phyloP scores from a whole-genome alignment of 139 green algal species.

The Chlamydomonas sp. region DNA sequence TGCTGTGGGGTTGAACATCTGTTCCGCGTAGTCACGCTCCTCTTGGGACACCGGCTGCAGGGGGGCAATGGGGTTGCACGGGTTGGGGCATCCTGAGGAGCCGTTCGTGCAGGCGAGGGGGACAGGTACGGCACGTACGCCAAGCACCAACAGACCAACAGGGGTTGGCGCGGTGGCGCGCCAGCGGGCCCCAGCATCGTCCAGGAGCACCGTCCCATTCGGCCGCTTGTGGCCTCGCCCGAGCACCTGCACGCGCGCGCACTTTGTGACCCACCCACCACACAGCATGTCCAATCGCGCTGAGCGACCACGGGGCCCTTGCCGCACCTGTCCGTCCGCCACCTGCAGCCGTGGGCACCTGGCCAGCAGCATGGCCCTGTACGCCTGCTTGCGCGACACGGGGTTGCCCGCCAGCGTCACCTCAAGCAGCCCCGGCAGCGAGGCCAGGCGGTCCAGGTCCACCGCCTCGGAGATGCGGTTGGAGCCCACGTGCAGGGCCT shows the following conservation, averaged over 20 bases:
- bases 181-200: not conserved
- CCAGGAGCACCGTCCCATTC: not conserved
- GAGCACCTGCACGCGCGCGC: not conserved
- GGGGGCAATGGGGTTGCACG: not conserved
- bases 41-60: constrained; percentile 52
- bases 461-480: constrained; percentile 71
- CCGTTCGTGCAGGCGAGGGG: too few relatives aligned
- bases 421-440: constrained; percentile 61
- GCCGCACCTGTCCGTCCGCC: constrained; percentile 54
- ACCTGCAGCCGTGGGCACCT: constrained; percentile 49
- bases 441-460: constrained; percentile 63
- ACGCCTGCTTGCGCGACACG: constrained; percentile 66
- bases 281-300: not conserved
- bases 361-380: constrained; percentile 58
- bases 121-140: too few relatives aligned
- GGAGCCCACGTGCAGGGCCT: constrained; percentile 61
- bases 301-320: not conserved
- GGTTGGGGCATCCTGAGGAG: not conserved
- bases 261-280: not conserved
- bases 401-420: constrained; percentile 71
- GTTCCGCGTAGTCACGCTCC: constrained; percentile 56
- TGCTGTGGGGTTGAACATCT: constrained; percentile 26
- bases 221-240: not conserved
- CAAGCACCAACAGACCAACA: not conserved
- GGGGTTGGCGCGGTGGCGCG: not conserved